A percentile compares a stretch with the other conserved stretches of the same genome.
These are phyloP conservation scores for Aspergillus indologenus DNA, from an alignment of 495 filamentous ascomycete genomes.

Conservation along the genomic window DNA sequence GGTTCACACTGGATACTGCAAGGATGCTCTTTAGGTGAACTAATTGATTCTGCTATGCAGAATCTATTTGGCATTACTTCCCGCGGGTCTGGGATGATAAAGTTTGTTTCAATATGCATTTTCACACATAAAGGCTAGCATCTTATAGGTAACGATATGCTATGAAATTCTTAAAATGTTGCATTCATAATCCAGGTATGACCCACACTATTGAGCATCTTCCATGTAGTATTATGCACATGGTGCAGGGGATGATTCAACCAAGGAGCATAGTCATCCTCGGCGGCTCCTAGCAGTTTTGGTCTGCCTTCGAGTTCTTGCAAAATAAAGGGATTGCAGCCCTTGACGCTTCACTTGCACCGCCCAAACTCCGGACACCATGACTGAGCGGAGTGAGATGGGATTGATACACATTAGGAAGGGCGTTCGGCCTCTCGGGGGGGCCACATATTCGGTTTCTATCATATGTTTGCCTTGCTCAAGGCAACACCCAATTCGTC, in stretches of 20 bases:
- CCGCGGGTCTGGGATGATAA: slow-evolving; percentile 2
- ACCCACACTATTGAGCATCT: background rate
- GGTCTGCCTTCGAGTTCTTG: no score
- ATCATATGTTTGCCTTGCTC: no score
- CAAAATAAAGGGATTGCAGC: no score
- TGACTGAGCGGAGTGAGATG: no score
- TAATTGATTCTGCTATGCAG: background rate
- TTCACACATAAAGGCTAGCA: background rate
- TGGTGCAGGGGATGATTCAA: background rate
- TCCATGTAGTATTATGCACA: background rate
- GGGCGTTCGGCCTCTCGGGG: no score
- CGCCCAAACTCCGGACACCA: no score
- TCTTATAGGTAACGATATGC: background rate
- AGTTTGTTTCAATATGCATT: background rate
- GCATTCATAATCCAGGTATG: background rate
- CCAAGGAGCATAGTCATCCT: background rate
- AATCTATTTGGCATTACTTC: slow-evolving; percentile 1
- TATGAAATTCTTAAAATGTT: background rate
- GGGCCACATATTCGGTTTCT: no score
- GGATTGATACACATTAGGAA: no score
- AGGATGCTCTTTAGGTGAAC: background rate
- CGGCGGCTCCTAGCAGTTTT: no score
- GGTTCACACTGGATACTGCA: background rate
- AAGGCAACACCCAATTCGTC: no score
- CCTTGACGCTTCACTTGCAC: no score